Base-by-base conservation (phyloP, 192 early-diverging fungal species). In the Irineochytrium annulatum region DNA sequence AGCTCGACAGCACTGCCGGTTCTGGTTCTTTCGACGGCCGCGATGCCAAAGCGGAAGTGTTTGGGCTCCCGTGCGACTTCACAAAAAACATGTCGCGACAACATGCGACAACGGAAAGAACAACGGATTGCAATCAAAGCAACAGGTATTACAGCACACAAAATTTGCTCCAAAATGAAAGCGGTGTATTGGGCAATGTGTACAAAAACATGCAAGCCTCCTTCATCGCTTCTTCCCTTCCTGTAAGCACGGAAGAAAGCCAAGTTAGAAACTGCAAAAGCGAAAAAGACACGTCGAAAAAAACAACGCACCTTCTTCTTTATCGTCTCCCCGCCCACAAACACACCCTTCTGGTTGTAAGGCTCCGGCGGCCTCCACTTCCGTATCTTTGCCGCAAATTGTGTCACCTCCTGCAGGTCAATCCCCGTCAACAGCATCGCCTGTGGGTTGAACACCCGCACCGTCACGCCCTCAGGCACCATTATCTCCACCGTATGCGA, bases 301-400 rank as follows among this genome's bases (percentile, higher is more conserved):
- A 6, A 17, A 49, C 13, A 49, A 49, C 90, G 89, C 53, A 90
- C 91, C 87, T 96, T 99, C 84, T 97, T 97, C 69, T 88, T 89
- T 68, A 99, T 99, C 3, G 94, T 97, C 77, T 99, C 93, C 65
- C 94, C 93, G 30, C 90, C 88, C 53, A 99, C 87, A 81, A 99
- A 99, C 39, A 97, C 92, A 59, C 97, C 97, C 82, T 99, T 99
- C 73, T 95, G 94, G 77, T 99, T 99, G 64, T 97, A 99, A 32
- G 96, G 96, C 77, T 99, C 96, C 31, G 96, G 96, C 62, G 82
- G 85, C 74, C 91, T 85, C 86, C 88, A 91, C 63, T 84, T 80
- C 52, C 92, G 80, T 57, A 99, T 90, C 64, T 87, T 87, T 37
- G 93, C 91, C 3, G 96, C 96, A 72, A 95, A 91, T 73, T 89